phyloP scores from a whole-genome alignment of 176 grass and related monocot species.

The Avena eriantha region DNA sequence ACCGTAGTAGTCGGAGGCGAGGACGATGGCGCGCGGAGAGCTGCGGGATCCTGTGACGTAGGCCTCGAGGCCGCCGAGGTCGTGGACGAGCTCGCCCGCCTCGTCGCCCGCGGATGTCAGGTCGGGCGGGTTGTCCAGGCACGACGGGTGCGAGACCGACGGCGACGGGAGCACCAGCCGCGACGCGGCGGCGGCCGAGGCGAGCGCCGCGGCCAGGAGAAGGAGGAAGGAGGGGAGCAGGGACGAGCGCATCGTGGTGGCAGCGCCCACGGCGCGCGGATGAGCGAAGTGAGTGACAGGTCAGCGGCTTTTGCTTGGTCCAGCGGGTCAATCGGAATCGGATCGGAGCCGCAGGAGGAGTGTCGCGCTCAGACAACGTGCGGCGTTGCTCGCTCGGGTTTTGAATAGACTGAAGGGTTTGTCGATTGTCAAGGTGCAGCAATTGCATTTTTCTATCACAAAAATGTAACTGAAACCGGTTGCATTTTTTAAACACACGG shows the following conservation, averaged over 20 bases:
- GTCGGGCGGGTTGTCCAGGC: constrained; percentile 64
- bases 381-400: not conserved
- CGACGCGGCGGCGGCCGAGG: not conserved
- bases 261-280: not conserved
- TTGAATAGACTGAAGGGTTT: too few species aligned
- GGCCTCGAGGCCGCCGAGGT: constrained; percentile 52
- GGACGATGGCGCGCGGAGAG: constrained; percentile 49
- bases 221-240: not conserved
- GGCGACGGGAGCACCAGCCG: constrained; percentile 29
- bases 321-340: not conserved
- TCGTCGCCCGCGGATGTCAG: constrained; percentile 38
- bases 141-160: constrained; percentile 20
- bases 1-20: constrained; percentile 72
- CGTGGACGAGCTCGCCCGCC: constrained; percentile 47
- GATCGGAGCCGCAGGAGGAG: not conserved
- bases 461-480: too few species aligned
- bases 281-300: not conserved
- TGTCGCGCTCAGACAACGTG: not conserved
- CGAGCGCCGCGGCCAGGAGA: not conserved
- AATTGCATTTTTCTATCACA: too few species aligned
- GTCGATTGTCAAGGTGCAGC: too few species aligned
- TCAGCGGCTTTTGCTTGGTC: not conserved
- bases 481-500: too few species aligned
- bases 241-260: not conserved
- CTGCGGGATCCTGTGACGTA: constrained; percentile 41